A percentile compares a stretch with the other conserved stretches of the same genome.
These are phyloP conservation scores for Aspergillus nomiae DNA, from an alignment of 2,329 filamentous ascomycete genomes.

Conservation along the genomic window DNA sequence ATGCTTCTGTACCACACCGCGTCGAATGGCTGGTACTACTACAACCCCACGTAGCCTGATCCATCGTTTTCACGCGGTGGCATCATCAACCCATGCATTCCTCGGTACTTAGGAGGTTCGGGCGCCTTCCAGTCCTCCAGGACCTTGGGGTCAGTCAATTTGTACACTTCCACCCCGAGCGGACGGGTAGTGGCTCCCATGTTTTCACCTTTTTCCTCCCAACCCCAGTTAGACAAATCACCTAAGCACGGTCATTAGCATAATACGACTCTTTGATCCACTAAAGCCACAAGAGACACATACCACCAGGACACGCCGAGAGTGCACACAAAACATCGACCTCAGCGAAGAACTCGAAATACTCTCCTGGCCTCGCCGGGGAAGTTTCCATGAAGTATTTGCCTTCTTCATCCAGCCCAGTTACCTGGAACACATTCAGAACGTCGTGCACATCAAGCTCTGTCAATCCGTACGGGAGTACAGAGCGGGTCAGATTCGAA, in stretches of 20 bases:
- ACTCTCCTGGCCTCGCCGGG: slow-evolving; percentile 51
- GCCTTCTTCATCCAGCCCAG: slow-evolving; percentile 70
- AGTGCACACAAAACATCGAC: slow-evolving; percentile 69
- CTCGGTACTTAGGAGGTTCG: slow-evolving; percentile 62
- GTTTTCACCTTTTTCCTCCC: slow-evolving; percentile 61
- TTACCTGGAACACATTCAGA: slow-evolving; percentile 84
- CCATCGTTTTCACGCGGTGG: slow-evolving; percentile 39
- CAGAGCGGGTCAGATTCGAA: slow-evolving; percentile 74
- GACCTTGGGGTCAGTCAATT: slow-evolving; percentile 56
- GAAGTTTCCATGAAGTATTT: slow-evolving; percentile 71
- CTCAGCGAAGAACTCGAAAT: slow-evolving; percentile 79
- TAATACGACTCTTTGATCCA: neutral
- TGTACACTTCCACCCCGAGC: slow-evolving; percentile 72
- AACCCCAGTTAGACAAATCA: slow-evolving; percentile 80
- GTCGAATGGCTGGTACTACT: neutral
- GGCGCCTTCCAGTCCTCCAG: slow-evolving; percentile 66
- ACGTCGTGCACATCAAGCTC: slow-evolving; percentile 83
- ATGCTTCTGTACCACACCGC: no score
- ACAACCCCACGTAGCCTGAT: slow-evolving; percentile 29
- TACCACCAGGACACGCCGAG: slow-evolving; percentile 71
- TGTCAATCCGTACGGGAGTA: slow-evolving; percentile 66
- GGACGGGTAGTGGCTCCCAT: slow-evolving; percentile 72
- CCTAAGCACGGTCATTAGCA: slow-evolving; percentile 40
- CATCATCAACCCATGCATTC: slow-evolving; percentile 65
- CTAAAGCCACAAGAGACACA: slow-evolving; percentile 7